phyloP scores from a whole-genome alignment of 2,329 filamentous ascomycete species.

The Blumeria hordei region DNA sequence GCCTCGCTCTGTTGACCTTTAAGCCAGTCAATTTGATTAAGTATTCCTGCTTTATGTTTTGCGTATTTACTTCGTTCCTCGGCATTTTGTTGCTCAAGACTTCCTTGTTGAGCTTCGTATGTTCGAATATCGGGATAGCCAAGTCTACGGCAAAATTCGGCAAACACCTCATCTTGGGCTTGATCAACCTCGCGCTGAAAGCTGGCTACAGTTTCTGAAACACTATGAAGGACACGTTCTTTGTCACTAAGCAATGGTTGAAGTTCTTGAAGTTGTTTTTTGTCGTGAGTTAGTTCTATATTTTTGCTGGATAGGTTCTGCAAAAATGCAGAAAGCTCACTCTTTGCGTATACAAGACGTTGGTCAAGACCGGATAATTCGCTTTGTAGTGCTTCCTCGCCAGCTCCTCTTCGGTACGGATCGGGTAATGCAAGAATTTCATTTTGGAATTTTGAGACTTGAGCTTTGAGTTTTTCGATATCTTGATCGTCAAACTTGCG shows the following conservation, averaged over 20 bases:
- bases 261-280: conserved; percentile 49
- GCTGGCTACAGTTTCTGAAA: conserved; percentile 29
- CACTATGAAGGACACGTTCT: conserved; percentile 37
- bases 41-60: conserved; percentile 55
- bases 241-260: conserved; percentile 59
- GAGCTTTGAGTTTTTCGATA: conserved; percentile 57
- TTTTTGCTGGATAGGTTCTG: conserved; percentile 69
- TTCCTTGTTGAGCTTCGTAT: conserved; percentile 84
- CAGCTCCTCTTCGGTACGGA: conserved; percentile 45
- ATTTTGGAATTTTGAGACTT: conserved; percentile 49
- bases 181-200: conserved; percentile 42
- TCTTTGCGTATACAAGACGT: conserved; percentile 42
- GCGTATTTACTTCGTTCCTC: conserved; percentile 74
- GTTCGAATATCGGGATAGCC: conserved; percentile 77
- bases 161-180: conserved; percentile 76
- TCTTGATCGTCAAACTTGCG: conserved; percentile 78
- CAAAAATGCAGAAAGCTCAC: conserved; percentile 55
- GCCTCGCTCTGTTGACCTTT: conserved; percentile 28
- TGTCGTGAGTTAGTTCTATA: conserved; percentile 52
- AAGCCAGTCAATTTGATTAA: conserved; percentile 35
- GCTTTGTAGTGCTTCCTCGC: conserved; percentile 59
- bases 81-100: conserved; percentile 68
- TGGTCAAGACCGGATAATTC: conserved; percentile 63
- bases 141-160: conserved; percentile 60
- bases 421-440: conserved; percentile 65